A percentile compares a stretch with the other conserved stretches of the same genome.
phyloP scores from a whole-genome alignment of 2,329 filamentous ascomycete species.

The Colletotrichum sansevieriae region DNA sequence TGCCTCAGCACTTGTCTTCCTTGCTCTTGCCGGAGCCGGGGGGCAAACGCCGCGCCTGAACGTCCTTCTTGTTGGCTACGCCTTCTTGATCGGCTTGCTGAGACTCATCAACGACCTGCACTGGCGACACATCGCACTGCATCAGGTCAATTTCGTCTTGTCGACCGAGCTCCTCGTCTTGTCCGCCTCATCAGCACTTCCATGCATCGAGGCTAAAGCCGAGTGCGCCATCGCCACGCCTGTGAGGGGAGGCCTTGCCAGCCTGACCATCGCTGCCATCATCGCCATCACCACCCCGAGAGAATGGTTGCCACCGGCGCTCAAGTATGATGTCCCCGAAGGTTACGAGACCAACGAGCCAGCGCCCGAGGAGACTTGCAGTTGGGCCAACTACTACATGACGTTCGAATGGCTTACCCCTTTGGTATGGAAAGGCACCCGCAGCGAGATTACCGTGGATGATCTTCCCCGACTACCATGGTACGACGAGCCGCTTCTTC shows the following conservation, averaged over 20 bases:
- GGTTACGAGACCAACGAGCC: slow-evolving; percentile 54
- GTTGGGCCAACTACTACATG: slow-evolving; percentile 65
- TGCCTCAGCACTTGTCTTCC: slow-evolving; percentile 55
- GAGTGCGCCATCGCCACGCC: slow-evolving; percentile 46
- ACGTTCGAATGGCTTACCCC: slow-evolving; percentile 65
- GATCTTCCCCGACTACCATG: slow-evolving; percentile 64
- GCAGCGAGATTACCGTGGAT: slow-evolving; percentile 59
- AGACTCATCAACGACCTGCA: slow-evolving; percentile 56
- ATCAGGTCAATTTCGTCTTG: slow-evolving; percentile 63
- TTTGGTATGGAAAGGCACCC: slow-evolving; percentile 61
- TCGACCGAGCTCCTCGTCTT: slow-evolving; percentile 54
- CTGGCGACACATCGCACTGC: slow-evolving; percentile 61
- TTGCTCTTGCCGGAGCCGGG: slow-evolving; percentile 52
- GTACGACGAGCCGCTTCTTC: slow-evolving; percentile 67
- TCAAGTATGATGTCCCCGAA: slow-evolving; percentile 55
- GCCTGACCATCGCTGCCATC: slow-evolving; percentile 53
- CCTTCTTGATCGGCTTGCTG: slow-evolving; percentile 58
- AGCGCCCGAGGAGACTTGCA: slow-evolving; percentile 65
- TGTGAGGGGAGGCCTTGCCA: slow-evolving; percentile 52
- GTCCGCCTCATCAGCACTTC: slow-evolving; percentile 54
- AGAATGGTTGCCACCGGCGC: slow-evolving; percentile 62
- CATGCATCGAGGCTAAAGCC: slow-evolving; percentile 56
- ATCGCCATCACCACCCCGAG: slow-evolving; percentile 61
- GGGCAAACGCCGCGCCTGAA: slow-evolving; percentile 54
- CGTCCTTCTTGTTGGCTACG: slow-evolving; percentile 54